Evolutionary conservation across 1,284 basidiomycete genomes (phyloP).

Genomic region (Trametes sp.): DNA sequence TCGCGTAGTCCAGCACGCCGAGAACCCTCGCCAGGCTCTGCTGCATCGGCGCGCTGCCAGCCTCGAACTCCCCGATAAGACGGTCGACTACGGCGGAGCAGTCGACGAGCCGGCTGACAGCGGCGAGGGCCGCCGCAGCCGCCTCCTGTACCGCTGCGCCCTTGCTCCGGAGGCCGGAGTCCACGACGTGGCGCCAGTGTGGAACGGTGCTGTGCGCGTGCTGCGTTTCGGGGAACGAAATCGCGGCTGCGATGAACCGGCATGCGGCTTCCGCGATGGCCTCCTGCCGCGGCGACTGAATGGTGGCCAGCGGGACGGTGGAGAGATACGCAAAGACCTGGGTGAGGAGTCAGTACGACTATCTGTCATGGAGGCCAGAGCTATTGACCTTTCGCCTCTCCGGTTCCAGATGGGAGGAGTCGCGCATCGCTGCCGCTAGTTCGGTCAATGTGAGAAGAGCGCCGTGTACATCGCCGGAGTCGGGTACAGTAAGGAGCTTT

Average conservation of each 20-base stretch:
- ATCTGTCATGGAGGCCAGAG: background rate
- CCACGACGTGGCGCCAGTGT: slow-evolving; percentile 74
- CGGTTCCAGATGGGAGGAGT: slow-evolving; percentile 39
- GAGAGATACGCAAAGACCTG: slow-evolving; percentile 68
- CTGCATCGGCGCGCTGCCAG: slow-evolving; percentile 64
- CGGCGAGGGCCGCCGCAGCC: slow-evolving; percentile 68
- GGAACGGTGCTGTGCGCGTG: slow-evolving; percentile 52
- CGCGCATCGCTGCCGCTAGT: slow-evolving; percentile 63
- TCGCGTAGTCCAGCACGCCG: slow-evolving; percentile 73
- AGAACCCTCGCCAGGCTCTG: slow-evolving; percentile 84
- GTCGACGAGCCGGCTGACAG: slow-evolving; percentile 72
- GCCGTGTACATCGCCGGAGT: slow-evolving; percentile 83
- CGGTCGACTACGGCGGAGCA: slow-evolving; percentile 69
- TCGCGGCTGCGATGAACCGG: slow-evolving; percentile 69
- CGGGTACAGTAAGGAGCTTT: slow-evolving; percentile 66
- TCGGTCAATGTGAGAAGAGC: slow-evolving; percentile 79
- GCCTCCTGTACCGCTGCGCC: slow-evolving; percentile 76
- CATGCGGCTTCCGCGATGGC: slow-evolving; percentile 81
- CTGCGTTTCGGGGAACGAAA: slow-evolving; percentile 64
- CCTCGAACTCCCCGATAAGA: slow-evolving; percentile 72
- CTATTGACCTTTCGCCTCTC: slow-evolving; percentile 47
- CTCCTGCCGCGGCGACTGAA: slow-evolving; percentile 79
- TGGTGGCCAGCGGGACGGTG: slow-evolving; percentile 58
- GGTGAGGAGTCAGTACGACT: slow-evolving; percentile 22
- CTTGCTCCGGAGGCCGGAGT: slow-evolving; percentile 77